Base-by-base conservation (phyloP, 2,329 filamentous ascomycete genomes). In the Huntiella omanensis region DNA sequence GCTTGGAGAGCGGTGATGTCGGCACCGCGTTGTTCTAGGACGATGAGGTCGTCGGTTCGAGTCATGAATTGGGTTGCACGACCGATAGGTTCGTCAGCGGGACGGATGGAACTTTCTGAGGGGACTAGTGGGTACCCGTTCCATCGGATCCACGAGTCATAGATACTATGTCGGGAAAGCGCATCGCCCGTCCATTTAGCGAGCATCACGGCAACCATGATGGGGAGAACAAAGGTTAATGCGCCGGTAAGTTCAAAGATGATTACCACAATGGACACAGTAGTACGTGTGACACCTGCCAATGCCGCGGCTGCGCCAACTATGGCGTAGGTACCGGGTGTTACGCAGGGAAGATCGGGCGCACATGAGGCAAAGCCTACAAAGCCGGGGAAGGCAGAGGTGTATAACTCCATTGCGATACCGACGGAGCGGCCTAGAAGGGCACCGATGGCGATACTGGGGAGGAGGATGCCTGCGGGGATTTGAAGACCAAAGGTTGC, bases 161-260 rank as follows among this genome's bases (percentile, higher is more conserved):
- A 98, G 61, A 98, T 96, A 53, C 91, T 86, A 43, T 81, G 77
- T 47, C 84, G 83, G 19, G 84, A 86, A 60, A 98, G 87, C 43
- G 86, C 88, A 60, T 98, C 91, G 56, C 87, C 91, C 19, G 94
- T 85, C 91, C 91, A 98, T 65, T 98, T 98, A 52, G 83, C 83
- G 39, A 96, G 71, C 87, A 98, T 93, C 57, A 98, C 91, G 38
- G 87, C 86, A 52, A 98, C 83, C 91, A 98, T 98, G 61, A 96
- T 98, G 46, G 91, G 91, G 5, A 98, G 75, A 42, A 98, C 88
- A 58, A 96, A 96, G 1, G 86, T 93, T 22, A 98, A 71, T 1
- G 91, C 91, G 45, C 91, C 91, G 0, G 91, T 98, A 47, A 98
- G 77, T 65, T 98, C 91, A 57, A 98, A 98, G 82, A 95, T 95